Conservation (phyloP, 1,284 basidiomycete genomes). For the Wallemia mellicola region DNA sequence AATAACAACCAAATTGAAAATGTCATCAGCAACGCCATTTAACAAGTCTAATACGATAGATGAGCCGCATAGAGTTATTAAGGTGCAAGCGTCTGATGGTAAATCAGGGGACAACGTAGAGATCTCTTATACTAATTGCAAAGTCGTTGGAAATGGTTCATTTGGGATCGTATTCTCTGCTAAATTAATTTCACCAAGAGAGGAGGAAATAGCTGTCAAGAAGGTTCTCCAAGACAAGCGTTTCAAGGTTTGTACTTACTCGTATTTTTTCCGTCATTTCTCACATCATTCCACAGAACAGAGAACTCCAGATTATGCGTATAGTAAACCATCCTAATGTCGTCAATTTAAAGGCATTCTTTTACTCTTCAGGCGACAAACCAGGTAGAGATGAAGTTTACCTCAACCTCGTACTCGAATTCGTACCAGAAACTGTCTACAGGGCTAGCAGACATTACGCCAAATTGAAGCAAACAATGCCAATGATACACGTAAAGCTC, state of each 20-base stretch:
- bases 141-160: conserved; percentile 92
- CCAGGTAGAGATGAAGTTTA: conserved; percentile 94
- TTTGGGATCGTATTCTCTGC: conserved; percentile 89
- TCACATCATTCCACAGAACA: conserved; percentile 35
- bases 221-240: conserved; percentile 99
- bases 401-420: conserved; percentile 96
- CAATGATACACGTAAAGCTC: conserved; percentile 93
- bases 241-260: conserved; percentile 61
- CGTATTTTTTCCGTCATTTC: neutral
- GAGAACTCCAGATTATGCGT: conserved; percentile 98
- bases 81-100: conserved; percentile 79
- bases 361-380: conserved; percentile 99
- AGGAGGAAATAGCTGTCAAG: conserved; percentile 92
- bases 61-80: conserved; percentile 81
- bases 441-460: conserved; percentile 94
- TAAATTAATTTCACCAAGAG: conserved; percentile 21
- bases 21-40: neutral
- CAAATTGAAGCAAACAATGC: conserved; percentile 99
- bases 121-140: conserved; percentile 86
- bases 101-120: conserved; percentile 66
- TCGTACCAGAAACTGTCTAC: conserved; percentile 97
- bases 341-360: conserved; percentile 88
- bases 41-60: conserved; percentile 20
- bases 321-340: conserved; percentile 93
- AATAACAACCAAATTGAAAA: neutral